phyloP scores from a whole-genome alignment of 208 protist species.

The Wallacemonas sp. region DNA sequence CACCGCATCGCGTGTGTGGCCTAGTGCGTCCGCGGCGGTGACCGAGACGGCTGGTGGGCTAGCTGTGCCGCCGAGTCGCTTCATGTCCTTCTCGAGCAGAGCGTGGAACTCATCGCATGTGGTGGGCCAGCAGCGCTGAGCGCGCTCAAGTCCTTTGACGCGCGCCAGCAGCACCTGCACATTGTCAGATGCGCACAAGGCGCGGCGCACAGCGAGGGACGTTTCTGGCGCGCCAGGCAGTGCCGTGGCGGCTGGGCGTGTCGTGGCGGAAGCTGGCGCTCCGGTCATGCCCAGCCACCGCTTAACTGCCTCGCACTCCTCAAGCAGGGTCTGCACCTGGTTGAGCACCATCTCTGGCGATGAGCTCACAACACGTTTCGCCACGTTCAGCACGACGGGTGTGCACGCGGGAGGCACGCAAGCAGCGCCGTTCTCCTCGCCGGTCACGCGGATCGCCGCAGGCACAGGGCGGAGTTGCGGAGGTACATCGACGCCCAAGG shows the following conservation, averaged over 20 bases:
- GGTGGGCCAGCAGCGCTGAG: slow-evolving; percentile 1
- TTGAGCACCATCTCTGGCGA: neutral
- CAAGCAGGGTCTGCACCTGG: neutral
- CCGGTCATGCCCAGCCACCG: slow-evolving; percentile 7
- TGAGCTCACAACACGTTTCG: neutral
- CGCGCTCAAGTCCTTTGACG: slow-evolving; percentile 1
- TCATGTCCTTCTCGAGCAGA: neutral
- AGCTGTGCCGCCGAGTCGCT: neutral
- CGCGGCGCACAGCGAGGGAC: neutral
- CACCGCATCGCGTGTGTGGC: too few species aligned
- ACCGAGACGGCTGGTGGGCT: neutral
- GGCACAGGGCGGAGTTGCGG: slow-evolving; percentile 12
- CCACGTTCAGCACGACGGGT: neutral
- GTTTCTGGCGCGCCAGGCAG: slow-evolving; percentile 8
- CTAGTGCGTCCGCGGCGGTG: neutral
- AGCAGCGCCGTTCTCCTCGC: neutral
- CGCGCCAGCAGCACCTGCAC: slow-evolving; percentile 20
- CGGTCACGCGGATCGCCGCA: neutral
- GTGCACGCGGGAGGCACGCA: neutral
- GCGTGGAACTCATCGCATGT: neutral
- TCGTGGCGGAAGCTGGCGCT: neutral
- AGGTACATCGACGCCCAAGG: slow-evolving; percentile 26
- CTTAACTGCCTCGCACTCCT: slow-evolving; percentile 10
- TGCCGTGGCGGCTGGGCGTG: neutral
- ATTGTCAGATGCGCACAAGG: neutral